These are phyloP conservation scores for Catenaria anguillulae DNA, from an alignment of 371 early-diverging fungal genomes.

Conservation along the genomic window DNA sequence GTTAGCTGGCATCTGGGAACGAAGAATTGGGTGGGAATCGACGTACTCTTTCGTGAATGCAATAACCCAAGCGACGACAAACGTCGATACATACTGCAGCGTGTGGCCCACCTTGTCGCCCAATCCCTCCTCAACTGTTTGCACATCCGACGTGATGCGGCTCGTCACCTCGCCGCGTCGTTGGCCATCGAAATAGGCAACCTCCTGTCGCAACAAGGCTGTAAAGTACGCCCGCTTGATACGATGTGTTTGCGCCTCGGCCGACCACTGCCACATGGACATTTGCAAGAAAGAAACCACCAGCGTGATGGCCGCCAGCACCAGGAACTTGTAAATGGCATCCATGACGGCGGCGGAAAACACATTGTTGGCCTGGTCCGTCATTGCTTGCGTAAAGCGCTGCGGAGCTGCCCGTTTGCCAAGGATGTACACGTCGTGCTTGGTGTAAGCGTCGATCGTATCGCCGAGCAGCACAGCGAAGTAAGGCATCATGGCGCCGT, in stretches of 20 bases:
- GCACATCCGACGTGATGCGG: conserved; percentile 4
- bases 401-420: background rate
- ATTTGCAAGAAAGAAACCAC: background rate
- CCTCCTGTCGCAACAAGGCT: conserved; percentile 1
- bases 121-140: background rate
- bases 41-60: background rate
- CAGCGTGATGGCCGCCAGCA: background rate
- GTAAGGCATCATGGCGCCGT: background rate
- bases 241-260: background rate
- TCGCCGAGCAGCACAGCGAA: background rate
- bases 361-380: background rate
- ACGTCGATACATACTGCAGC: background rate
- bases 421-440: background rate
- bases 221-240: conserved; percentile 1
- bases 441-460: background rate
- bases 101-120: conserved; percentile 5
- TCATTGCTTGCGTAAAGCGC: background rate
- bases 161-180: conserved; percentile 4
- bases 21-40: too few relatives aligned
- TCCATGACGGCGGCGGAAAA: background rate
- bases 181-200: conserved; percentile 1
- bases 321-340: background rate
- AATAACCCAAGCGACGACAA: background rate
- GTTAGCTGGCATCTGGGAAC: background rate
- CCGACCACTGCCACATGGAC: background rate